A percentile compares a stretch with the other conserved stretches of the same genome.
These are phyloP conservation scores for Naganishia liquefaciens DNA, from an alignment of 1,284 basidiomycete species.

Conservation along the genomic window DNA sequence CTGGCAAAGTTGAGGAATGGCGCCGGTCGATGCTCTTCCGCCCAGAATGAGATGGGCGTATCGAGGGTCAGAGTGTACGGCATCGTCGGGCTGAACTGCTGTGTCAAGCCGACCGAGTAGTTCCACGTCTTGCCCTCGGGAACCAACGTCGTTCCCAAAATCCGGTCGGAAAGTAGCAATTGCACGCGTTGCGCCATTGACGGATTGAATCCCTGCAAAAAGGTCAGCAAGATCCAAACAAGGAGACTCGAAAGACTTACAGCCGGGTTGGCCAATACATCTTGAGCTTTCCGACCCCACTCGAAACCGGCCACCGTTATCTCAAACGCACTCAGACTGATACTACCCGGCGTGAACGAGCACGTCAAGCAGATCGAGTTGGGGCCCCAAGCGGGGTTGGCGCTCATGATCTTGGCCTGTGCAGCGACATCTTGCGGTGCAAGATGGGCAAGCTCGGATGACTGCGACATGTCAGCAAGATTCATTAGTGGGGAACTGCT, in stretches of 20 bases:
- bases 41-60: constrained; percentile 92
- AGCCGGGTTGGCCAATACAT: constrained; percentile 77
- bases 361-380: constrained; percentile 90
- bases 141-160: constrained; percentile 85
- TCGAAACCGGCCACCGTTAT: constrained; percentile 91
- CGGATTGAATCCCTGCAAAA: constrained; percentile 80
- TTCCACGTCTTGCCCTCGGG: constrained; percentile 92
- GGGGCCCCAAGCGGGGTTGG: constrained; percentile 91
- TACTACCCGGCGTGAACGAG: constrained; percentile 96
- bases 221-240: constrained; percentile 35
- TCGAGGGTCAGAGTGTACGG: constrained; percentile 86
- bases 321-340: constrained; percentile 89
- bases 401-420: constrained; percentile 94
- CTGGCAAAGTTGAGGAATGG: constrained; percentile 89
- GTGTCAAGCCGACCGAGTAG: constrained; percentile 86
- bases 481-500: constrained; percentile 24
- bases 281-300: constrained; percentile 93
- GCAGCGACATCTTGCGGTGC: constrained; percentile 92
- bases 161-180: constrained; percentile 87
- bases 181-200: constrained; percentile 98
- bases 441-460: constrained; percentile 86
- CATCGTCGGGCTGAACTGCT: constrained; percentile 82
- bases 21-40: constrained; percentile 86
- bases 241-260: constrained; percentile 51
- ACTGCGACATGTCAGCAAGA: constrained; percentile 34